These are phyloP conservation scores for Geranium brycei DNA, from an alignment of 345 rosid species.

Conservation along the genomic window DNA sequence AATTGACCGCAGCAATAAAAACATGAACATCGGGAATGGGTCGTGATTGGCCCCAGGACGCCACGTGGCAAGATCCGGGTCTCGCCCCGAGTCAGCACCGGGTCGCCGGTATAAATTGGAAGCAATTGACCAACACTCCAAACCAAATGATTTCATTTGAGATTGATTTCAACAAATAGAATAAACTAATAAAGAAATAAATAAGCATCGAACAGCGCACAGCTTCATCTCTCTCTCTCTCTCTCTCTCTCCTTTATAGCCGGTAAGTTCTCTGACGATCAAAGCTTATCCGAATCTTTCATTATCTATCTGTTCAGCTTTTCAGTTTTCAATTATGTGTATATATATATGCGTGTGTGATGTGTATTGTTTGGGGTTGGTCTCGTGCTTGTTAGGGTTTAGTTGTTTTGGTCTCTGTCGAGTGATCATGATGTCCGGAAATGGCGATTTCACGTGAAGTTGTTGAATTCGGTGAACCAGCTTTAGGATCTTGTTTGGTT, in stretches of 20 bases:
- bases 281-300: not conserved
- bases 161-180: too few relatives aligned
- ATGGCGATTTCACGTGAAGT: too few relatives aligned
- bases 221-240: too few relatives aligned
- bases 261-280: not conserved
- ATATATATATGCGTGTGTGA: not conserved
- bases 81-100: not conserved
- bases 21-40: not conserved
- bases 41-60: not conserved
- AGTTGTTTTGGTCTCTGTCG: not conserved
- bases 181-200: too few relatives aligned
- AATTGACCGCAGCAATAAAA: not conserved
- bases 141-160: too few relatives aligned
- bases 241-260: not conserved
- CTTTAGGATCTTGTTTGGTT: not conserved
- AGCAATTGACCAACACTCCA: too few relatives aligned
- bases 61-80: not conserved
- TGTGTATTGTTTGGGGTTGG: too few relatives aligned
- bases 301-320: not conserved
- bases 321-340: not conserved
- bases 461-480: not conserved
- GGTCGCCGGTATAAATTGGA: not conserved
- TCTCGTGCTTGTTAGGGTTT: not conserved
- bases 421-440: too few relatives aligned
- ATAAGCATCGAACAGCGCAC: too few relatives aligned